phyloP scores from a whole-genome alignment of 202 grass and related monocot genomes.

The Dendrocalamus latiflorus region DNA sequence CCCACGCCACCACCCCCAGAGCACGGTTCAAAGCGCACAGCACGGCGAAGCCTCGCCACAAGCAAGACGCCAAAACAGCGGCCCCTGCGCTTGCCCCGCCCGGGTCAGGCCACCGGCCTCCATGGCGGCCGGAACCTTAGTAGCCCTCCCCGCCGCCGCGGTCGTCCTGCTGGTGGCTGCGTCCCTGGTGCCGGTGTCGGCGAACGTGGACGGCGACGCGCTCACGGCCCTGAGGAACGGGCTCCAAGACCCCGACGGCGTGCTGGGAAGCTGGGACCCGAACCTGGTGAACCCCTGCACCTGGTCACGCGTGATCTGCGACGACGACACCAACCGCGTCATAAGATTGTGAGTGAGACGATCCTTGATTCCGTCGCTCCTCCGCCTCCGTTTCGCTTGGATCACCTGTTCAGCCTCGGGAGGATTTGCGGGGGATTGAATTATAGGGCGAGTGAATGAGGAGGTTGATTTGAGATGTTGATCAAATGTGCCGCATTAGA shows the following conservation, averaged over 20 bases:
- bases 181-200: neutral
- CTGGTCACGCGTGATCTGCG: slow-evolving; percentile 60
- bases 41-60: neutral
- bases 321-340: slow-evolving; percentile 35
- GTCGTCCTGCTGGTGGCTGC: neutral
- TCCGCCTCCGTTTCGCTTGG: neutral
- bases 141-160: neutral
- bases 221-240: slow-evolving; percentile 26
- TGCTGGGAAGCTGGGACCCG: slow-evolving; percentile 49
- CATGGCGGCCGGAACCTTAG: neutral
- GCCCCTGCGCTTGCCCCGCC: neutral
- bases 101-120: neutral
- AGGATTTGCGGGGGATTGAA: too few species aligned
- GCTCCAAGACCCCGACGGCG: slow-evolving; percentile 37
- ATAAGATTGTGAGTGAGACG: slow-evolving; percentile 35
- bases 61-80: too few species aligned
- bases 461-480: too few species aligned
- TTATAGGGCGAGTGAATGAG: too few species aligned
- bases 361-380: neutral
- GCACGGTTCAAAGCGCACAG: neutral
- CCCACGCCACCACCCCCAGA: too few species aligned
- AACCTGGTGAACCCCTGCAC: slow-evolving; percentile 62
- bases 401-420: neutral
- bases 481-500: too few species aligned
- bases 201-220: slow-evolving; percentile 39